Conservation (phyloP, 495 filamentous ascomycete genomes). For the Aspergillus asperescens region DNA sequence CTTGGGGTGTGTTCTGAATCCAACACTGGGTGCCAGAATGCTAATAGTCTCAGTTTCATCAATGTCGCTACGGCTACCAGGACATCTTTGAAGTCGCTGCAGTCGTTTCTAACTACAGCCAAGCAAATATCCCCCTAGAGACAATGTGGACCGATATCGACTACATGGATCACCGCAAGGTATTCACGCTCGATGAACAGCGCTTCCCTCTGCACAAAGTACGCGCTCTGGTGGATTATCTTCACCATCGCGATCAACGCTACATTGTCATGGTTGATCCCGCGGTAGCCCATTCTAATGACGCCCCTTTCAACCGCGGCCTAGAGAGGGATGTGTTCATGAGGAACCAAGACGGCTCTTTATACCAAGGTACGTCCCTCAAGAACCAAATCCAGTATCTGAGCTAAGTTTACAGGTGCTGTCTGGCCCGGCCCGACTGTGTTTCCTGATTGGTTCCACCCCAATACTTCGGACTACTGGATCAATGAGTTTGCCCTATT, state of each 20-base stretch:
- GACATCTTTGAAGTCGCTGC: conserved; percentile 76
- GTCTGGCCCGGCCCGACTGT: conserved; percentile 81
- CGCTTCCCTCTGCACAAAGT: conserved; percentile 64
- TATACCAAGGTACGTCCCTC: conserved; percentile 54
- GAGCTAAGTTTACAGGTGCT: conserved; percentile 40
- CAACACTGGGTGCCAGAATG: neutral
- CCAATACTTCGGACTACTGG: conserved; percentile 64
- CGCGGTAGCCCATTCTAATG: conserved; percentile 53
- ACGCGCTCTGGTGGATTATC: conserved; percentile 60
- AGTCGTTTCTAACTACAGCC: conserved; percentile 71
- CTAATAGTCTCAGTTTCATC: conserved; percentile 51
- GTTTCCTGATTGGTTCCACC: conserved; percentile 80
- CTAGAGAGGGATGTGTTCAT: conserved; percentile 58
- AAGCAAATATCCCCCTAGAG: conserved; percentile 72
- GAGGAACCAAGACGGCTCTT: conserved; percentile 53
- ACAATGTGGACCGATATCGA: conserved; percentile 89
- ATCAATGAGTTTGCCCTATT: conserved; percentile 63
- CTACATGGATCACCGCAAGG: conserved; percentile 62
- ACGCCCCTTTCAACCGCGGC: conserved; percentile 60
- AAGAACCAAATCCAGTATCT: neutral
- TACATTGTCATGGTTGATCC: conserved; percentile 88
- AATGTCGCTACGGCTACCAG: conserved; percentile 75
- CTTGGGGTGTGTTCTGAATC: conserved; percentile 49
- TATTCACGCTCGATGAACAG: conserved; percentile 70
- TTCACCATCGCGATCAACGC: conserved; percentile 71